Conservation (phyloP, 257 asterid genomes). For the Solanum dulcamara region DNA sequence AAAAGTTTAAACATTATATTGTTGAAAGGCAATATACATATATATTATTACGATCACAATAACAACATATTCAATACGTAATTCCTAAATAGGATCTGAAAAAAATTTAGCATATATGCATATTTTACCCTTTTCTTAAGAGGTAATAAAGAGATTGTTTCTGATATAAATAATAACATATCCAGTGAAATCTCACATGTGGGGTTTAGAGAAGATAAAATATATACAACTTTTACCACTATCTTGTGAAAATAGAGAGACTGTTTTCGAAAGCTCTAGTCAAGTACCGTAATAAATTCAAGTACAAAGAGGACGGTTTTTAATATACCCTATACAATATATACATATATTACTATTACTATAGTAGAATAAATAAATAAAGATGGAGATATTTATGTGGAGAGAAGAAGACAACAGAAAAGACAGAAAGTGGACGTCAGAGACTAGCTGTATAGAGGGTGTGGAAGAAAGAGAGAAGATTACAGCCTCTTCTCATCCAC, state of each 20-base stretch:
- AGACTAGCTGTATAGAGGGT: neutral
- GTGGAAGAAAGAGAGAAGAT: conserved; percentile 16
- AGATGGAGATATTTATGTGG: neutral
- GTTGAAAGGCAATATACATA: neutral
- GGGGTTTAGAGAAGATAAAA: too few species aligned
- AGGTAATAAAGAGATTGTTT: neutral
- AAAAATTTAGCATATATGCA: neutral
- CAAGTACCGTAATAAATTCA: too few species aligned
- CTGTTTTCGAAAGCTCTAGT: too few species aligned
- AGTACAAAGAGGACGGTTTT: too few species aligned
- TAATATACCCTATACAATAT: too few species aligned
- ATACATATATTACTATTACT: too few species aligned
- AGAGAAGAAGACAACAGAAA: neutral
- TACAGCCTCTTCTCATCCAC: conserved; percentile 47
- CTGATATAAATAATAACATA: too few species aligned
- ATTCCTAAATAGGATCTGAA: neutral
- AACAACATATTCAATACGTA: neutral
- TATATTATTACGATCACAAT: neutral
- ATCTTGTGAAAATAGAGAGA: too few species aligned
- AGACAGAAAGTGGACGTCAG: conserved; percentile 3
- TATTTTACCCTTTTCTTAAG: too few species aligned
- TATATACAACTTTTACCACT: too few species aligned
- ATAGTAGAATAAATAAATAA: neutral
- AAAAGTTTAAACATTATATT: neutral
- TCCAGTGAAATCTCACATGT: too few species aligned